Conservation (phyloP, 352 stramenopile genomes). For the Globisporangium cylindrosporum region DNA sequence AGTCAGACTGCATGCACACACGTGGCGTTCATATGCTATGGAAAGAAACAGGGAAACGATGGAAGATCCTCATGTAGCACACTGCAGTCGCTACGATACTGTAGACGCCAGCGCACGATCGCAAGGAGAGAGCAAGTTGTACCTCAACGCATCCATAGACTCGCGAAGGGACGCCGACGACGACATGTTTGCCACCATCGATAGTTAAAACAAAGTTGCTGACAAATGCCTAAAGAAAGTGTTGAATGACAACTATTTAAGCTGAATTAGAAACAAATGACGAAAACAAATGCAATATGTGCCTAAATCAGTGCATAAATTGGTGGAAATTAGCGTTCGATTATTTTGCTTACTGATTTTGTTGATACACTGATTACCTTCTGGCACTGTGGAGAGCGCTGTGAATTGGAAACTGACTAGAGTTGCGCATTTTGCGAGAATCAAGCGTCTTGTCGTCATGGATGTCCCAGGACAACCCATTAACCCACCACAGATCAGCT, state of each 20-base stretch:
- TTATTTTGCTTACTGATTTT: no score
- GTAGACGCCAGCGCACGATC: slow-evolving; percentile 9
- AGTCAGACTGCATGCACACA: background rate
- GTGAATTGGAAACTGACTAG: background rate
- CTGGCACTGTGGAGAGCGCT: background rate
- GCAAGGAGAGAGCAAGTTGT: background rate
- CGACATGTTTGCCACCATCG: background rate
- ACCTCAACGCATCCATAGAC: background rate
- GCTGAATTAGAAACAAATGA: background rate
- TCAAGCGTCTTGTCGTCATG: background rate
- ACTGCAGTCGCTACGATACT: background rate
- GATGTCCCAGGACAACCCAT: background rate
- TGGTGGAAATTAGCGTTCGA: background rate
- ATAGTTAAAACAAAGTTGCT: background rate
- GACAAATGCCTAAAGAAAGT: background rate
- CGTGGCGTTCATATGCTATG: background rate
- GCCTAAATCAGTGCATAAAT: background rate
- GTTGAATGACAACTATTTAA: background rate
- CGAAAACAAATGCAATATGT: background rate
- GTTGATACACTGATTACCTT: no score
- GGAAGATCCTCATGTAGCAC: slow-evolving; percentile 2
- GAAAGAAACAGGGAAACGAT: background rate
- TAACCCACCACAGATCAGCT: background rate
- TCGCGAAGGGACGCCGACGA: slow-evolving; percentile 5
- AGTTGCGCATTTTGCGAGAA: background rate